Conservation (phyloP, 2,329 filamentous ascomycete genomes). For the Verticillium alfalfae region DNA sequence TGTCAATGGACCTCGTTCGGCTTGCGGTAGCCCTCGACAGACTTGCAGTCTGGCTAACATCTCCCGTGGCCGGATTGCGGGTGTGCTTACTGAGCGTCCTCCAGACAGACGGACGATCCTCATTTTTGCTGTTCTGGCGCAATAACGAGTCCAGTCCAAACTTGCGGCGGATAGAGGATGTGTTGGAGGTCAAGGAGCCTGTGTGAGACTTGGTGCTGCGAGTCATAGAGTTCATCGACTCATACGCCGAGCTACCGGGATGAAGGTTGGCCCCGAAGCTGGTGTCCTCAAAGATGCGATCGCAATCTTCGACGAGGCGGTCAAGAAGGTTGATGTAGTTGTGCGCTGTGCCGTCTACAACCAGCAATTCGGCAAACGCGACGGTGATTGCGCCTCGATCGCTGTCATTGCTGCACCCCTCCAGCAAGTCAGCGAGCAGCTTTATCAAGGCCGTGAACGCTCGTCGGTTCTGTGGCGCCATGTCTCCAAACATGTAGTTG, state of each 20-base stretch:
- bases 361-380: conserved; percentile 82
- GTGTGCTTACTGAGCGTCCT: conserved; percentile 81
- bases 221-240: conserved; percentile 51
- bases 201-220: conserved; percentile 58
- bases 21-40: conserved; percentile 57
- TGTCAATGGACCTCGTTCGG: conserved; percentile 75
- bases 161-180: conserved; percentile 77
- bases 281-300: conserved; percentile 74
- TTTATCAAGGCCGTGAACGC: conserved; percentile 82
- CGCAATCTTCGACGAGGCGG: conserved; percentile 82
- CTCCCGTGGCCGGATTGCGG: conserved; percentile 54
- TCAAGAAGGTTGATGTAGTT: conserved; percentile 86
- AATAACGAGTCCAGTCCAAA: conserved; percentile 75
- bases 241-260: conserved; percentile 39
- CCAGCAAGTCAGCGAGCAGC: conserved; percentile 78
- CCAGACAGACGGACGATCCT: conserved; percentile 74
- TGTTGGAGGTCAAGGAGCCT: conserved; percentile 77
- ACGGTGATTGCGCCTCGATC: conserved; percentile 84
- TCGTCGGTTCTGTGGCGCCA: conserved; percentile 65
- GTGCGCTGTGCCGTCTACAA: conserved; percentile 69
- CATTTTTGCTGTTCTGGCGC: conserved; percentile 72
- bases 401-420: conserved; percentile 85
- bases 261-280: conserved; percentile 30
- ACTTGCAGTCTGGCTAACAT: conserved; percentile 49
- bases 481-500: conserved; percentile 57